Evolutionary conservation across 768 basidiomycete species (phyloP), one percentile per base, ranked within the genome.

Genomic region (Trametes sanguinea): DNA sequence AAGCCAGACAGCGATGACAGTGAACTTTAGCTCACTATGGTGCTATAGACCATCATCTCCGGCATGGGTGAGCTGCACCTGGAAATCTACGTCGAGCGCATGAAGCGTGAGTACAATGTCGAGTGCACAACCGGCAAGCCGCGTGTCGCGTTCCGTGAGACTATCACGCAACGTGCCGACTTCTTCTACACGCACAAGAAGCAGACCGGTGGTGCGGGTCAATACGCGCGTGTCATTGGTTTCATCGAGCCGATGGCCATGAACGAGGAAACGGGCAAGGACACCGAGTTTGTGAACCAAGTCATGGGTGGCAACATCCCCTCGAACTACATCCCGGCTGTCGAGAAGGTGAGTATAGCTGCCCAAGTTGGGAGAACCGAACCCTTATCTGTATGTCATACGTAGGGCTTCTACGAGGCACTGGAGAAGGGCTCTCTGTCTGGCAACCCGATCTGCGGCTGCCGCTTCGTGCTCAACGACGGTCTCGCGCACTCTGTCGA

Each of bases 51-150:
- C 14, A 98, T 99, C 75, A 98, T 99, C 66, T 98, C 95, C 33
- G 97, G 97, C 22, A 99, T 99, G 97, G 97, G 97, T 29, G 97
- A 99, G 75, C 85, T 99, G 16, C 97, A 99, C 73, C 84, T 99
- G 27, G 97, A 99, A 71, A 96, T 99, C 71, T 98, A 99, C 76
- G 95, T 98, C 62, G 97, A 99, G 73, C 93, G 97, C 43, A 98
- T 99, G 95, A 89, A 87, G 68, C 91, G 97, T 54, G 97, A 99
- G 76, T 99, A 99, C 76, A 92, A 91, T 57, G 92, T 94, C 17
- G 87, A 92, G 45, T 97, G 94, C 70, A 82, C 86, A 14, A 98
- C 96, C 6, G 96, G 96, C 61, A 95, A 95, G 75, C 97, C 97
- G 11, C 90, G 90, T 22, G 97, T 99, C 50, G 95, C 95, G 3